A percentile compares a stretch with the other conserved stretches of the same genome.
phyloP scores from a whole-genome alignment of 192 early-diverging fungal genomes.

The Backusella psychrophila region DNA sequence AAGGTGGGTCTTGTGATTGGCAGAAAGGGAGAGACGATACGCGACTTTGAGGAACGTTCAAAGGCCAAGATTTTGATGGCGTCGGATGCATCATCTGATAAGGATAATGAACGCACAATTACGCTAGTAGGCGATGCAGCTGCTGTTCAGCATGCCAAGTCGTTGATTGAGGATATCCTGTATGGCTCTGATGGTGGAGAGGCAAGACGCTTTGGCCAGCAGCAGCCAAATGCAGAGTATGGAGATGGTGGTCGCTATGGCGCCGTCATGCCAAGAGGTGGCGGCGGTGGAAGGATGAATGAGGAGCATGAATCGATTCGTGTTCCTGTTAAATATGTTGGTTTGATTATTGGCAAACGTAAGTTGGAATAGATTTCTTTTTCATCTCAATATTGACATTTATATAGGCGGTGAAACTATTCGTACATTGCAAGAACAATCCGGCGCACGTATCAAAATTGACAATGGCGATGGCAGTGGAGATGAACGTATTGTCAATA shows the following conservation, averaged over 20 bases:
- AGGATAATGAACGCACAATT: slow-evolving; percentile 49
- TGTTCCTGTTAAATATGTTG: slow-evolving; percentile 58
- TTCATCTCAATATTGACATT: background rate
- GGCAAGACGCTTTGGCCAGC: background rate
- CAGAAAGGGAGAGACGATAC: slow-evolving; percentile 74
- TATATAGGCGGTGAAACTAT: slow-evolving; percentile 61
- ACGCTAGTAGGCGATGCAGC: slow-evolving; percentile 69
- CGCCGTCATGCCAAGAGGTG: background rate
- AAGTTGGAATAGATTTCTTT: background rate
- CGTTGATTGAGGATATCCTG: slow-evolving; percentile 77
- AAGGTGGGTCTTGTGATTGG: slow-evolving; percentile 88
- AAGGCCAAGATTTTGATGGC: slow-evolving; percentile 71
- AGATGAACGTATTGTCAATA: slow-evolving; percentile 45
- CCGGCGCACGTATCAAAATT: slow-evolving; percentile 61
- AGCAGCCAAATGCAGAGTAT: background rate
- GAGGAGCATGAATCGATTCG: slow-evolving; percentile 51
- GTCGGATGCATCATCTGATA: slow-evolving; percentile 45
- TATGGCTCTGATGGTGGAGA: slow-evolving; percentile 23
- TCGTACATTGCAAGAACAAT: slow-evolving; percentile 54
- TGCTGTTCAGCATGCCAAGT: slow-evolving; percentile 67
- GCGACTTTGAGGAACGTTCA: slow-evolving; percentile 63
- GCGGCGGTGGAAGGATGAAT: background rate
- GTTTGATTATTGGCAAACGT: slow-evolving; percentile 51
- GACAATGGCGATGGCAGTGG: slow-evolving; percentile 40
- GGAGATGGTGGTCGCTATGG: slow-evolving; percentile 13